phyloP scores from a whole-genome alignment of 1,284 basidiomycete genomes.

The Tremellales sp. region DNA sequence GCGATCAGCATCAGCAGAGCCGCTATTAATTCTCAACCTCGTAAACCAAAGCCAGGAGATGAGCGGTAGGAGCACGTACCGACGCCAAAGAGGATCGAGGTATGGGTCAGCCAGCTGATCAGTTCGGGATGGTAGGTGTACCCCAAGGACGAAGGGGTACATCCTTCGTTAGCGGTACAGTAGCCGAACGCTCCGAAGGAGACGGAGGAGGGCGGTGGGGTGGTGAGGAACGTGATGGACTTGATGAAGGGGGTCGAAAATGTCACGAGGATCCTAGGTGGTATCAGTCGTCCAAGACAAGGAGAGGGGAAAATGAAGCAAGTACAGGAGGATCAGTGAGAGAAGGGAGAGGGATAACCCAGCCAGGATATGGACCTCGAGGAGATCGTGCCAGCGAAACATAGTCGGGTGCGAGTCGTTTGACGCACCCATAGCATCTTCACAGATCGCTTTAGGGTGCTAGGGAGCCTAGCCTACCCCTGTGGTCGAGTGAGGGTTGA shows the following conservation, averaged over 20 bases:
- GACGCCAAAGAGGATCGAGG: conserved; percentile 23
- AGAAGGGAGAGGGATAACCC: conserved; percentile 22
- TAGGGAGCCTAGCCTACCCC: no score
- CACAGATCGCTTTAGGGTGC: no score
- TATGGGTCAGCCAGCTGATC: conserved; percentile 22
- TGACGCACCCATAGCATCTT: no score
- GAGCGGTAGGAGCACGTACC: conserved; percentile 14
- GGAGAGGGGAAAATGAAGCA: conserved; percentile 1
- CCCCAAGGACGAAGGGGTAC: conserved; percentile 1
- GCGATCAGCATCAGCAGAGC: conserved; percentile 26
- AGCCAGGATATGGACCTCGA: conserved; percentile 32
- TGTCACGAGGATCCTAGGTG: conserved; percentile 20
- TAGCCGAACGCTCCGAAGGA: conserved; percentile 29
- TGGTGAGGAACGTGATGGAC: conserved; percentile 23
- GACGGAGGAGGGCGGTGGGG: neutral
- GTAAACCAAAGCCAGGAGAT: neutral
- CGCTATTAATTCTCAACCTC: conserved; percentile 9
- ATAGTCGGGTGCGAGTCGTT: no score
- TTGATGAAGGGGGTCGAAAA: conserved; percentile 32
- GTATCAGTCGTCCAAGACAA: neutral
- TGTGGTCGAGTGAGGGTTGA: no score
- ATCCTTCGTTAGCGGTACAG: conserved; percentile 7
- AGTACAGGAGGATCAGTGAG: conserved; percentile 25
- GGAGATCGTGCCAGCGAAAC: conserved; percentile 22
- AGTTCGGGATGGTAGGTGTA: conserved; percentile 7